Base-by-base conservation (phyloP, 768 basidiomycete species). In the Rhizopogon rudus region DNA sequence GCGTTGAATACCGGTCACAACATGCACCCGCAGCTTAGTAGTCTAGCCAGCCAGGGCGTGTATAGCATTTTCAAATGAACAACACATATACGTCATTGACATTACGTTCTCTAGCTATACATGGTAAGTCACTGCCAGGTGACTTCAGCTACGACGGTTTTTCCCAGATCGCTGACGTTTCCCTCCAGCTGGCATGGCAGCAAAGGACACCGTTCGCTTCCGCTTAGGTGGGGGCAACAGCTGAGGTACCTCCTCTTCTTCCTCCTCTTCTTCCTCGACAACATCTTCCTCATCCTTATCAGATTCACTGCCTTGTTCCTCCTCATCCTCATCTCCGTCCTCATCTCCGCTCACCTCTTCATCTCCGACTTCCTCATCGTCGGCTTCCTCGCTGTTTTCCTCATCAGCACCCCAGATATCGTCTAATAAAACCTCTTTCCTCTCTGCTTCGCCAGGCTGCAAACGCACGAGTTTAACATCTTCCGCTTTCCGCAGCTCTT, bases 401-500 rank as follows among this genome's bases (percentile, higher is more conserved):
- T 61, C 67, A 16, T 66, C 70, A 29, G 71, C 72, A 35, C 49
- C 64, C 69, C 75, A 75, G 13, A 60, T 57, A 29, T 59, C 63
- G 16, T 75, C 74, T 55, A 80, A 63, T 44, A 71, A 76, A 16
- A 81, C 66, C 20, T 66, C 67, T 31, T 82, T 71, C 44, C 51
- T 49, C 51, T 83, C 83, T 22, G 70, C 63, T 52, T 42, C 60
- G 0, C 77, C 75, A 13, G 69, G 56, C 5, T 61, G 63, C 59
- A 86, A 68, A 65, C 75, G 84, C 49, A 95, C 81, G 58, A 90
- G 62, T 10, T 84, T 87, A 57, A 74, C 65, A 0, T 71, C 76
- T 3, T 54, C 55, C 1, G 67, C 65, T 60, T 81, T 83, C 58
- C 88, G 79, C 65, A 89, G 75, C 64, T 91, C 88, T 68, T 86